A percentile compares a stretch with the other conserved stretches of the same genome.
These are phyloP conservation scores for Tieghemostelium lacteum DNA, from an alignment of 78 protist genomes.

Conservation along the genomic window DNA sequence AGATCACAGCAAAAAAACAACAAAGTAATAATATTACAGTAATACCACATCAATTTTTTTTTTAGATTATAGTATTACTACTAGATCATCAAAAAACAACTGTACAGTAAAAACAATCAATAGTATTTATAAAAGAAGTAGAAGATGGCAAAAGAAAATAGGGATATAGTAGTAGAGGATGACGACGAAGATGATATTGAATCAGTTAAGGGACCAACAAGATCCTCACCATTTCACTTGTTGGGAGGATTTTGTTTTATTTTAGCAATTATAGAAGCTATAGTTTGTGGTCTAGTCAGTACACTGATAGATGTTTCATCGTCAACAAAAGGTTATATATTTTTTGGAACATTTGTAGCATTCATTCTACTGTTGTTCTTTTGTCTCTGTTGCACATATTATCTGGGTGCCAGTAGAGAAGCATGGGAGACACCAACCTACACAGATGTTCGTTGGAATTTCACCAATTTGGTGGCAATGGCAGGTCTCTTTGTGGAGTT, in stretches of 20 bases:
- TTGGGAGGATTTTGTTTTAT: conserved; percentile 74
- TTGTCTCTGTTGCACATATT: conserved; percentile 76
- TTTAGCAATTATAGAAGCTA: conserved; percentile 54
- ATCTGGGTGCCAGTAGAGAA: conserved; percentile 69
- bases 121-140: conserved; percentile 16
- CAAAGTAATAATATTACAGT: too few relatives aligned
- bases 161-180: conserved; percentile 43
- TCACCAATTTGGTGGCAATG: conserved; percentile 68
- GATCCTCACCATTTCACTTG: conserved; percentile 71
- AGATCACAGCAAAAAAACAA: too few relatives aligned
- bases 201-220: conserved; percentile 73
- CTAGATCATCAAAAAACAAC: too few relatives aligned
- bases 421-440: conserved; percentile 74
- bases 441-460: conserved; percentile 77
- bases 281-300: conserved; percentile 43
- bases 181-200: conserved; percentile 77
- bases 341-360: conserved; percentile 67
- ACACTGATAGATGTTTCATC: conserved; percentile 36
- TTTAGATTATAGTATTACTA: too few relatives aligned
- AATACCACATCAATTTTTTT: too few relatives aligned
- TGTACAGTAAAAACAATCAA: too few relatives aligned
- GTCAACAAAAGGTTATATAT: conserved; percentile 33
- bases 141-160: background rate
- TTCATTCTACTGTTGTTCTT: conserved; percentile 66
- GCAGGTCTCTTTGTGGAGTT: conserved; percentile 80